Conservation (phyloP, 768 basidiomycete species). For the Russula sp. region DNA sequence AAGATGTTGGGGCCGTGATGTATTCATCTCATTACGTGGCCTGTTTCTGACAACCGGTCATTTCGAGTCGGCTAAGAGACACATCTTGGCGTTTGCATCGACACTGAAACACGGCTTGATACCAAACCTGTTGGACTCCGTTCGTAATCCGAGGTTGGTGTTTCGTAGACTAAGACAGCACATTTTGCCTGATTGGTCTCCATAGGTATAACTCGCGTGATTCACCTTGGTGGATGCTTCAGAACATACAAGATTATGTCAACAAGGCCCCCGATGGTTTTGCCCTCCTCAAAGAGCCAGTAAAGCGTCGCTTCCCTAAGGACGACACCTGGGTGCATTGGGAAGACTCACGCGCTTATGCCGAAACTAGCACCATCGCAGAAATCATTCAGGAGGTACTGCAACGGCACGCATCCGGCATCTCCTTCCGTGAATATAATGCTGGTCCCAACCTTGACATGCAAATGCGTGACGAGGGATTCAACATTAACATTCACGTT, state of each 20-base stretch:
- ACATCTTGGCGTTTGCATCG: constrained; percentile 89
- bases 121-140: constrained; percentile 90
- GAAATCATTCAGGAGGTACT: constrained; percentile 95
- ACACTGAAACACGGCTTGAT: constrained; percentile 94
- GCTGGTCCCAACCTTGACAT: constrained; percentile 95
- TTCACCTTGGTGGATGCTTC: constrained; percentile 99
- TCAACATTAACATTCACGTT: constrained; percentile 88
- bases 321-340: constrained; percentile 93
- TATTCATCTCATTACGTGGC: constrained; percentile 90
- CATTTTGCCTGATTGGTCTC: background rate
- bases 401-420: constrained; percentile 88
- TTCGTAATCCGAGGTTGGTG: constrained; percentile 68
- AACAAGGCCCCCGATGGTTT: constrained; percentile 77
- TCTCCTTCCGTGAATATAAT: constrained; percentile 92
- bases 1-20: constrained; percentile 92
- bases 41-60: constrained; percentile 92
- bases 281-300: constrained; percentile 66
- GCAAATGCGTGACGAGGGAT: constrained; percentile 92
- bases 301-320: constrained; percentile 90
- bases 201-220: constrained; percentile 90
- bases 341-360: constrained; percentile 80
- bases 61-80: constrained; percentile 74
- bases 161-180: background rate
- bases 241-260: constrained; percentile 95
- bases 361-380: constrained; percentile 76